Conservation (phyloP, 257 asterid species). For the Striga asiatica region DNA sequence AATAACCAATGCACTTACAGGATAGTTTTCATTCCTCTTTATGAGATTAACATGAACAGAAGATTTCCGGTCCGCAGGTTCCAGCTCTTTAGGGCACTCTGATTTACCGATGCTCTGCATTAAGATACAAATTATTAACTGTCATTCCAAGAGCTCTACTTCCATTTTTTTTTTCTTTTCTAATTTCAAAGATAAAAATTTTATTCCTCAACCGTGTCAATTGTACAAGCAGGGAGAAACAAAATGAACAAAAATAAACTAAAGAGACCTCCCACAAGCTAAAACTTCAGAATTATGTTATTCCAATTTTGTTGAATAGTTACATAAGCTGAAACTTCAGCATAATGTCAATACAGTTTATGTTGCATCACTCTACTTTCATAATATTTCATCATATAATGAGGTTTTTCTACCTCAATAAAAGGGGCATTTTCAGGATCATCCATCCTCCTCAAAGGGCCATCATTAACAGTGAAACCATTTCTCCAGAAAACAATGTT, state of each 20-base stretch:
- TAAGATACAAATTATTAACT: background rate
- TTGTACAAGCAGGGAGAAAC: background rate
- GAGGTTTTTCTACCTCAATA: slow-evolving; percentile 50
- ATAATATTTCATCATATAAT: background rate
- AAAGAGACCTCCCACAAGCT: too few species aligned
- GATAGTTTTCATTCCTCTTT: slow-evolving; percentile 71
- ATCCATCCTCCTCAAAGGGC: slow-evolving; percentile 87
- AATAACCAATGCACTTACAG: slow-evolving; percentile 40
- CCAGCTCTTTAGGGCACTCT: slow-evolving; percentile 94
- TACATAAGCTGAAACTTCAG: slow-evolving; percentile 3
- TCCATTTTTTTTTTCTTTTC: too few species aligned
- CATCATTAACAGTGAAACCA: slow-evolving; percentile 87
- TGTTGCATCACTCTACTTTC: background rate
- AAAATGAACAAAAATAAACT: too few species aligned
- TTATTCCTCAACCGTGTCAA: background rate
- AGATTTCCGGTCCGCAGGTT: slow-evolving; percentile 67
- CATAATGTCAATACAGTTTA: background rate
- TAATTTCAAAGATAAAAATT: background rate
- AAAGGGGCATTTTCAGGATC: slow-evolving; percentile 86
- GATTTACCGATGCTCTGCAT: slow-evolving; percentile 78
- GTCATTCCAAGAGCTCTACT: too few species aligned
- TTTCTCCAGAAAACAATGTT: slow-evolving; percentile 92
- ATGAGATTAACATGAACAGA: slow-evolving; percentile 72
- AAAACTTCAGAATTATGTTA: too few species aligned
- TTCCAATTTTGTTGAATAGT: too few species aligned